phyloP scores from a whole-genome alignment of 1,284 basidiomycete species.

The Meira nashicola region DNA sequence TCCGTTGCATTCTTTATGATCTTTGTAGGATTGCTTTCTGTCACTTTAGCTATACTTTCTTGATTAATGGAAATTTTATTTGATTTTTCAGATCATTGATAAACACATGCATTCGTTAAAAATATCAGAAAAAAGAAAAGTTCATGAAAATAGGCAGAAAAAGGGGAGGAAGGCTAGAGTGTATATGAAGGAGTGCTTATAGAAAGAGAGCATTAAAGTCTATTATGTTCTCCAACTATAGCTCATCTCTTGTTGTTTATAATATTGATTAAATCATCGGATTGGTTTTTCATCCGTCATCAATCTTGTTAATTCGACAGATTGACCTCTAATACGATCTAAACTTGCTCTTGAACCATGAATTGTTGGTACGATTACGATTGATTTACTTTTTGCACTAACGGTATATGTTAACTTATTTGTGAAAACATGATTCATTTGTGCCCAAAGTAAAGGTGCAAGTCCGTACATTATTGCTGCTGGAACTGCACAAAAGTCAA shows the following conservation, averaged over 20 bases:
- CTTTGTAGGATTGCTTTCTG: too few relatives aligned
- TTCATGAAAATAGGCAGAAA: background rate
- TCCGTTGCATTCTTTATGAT: too few relatives aligned
- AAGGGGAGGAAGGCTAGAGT: background rate
- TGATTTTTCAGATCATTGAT: too few relatives aligned
- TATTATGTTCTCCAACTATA: background rate
- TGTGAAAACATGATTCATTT: slow-evolving; percentile 48
- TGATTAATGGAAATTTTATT: too few relatives aligned
- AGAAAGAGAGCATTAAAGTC: background rate
- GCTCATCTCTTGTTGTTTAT: too few relatives aligned
- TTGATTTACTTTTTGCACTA: slow-evolving; percentile 15
- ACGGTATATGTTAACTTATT: slow-evolving; percentile 42
- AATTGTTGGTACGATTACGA: slow-evolving; percentile 11
- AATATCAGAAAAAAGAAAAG: too few relatives aligned
- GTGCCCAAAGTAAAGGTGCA: slow-evolving; percentile 45
- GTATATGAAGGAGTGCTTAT: background rate
- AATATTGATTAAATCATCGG: too few relatives aligned
- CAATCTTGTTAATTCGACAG: background rate
- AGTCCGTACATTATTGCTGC: slow-evolving; percentile 46
- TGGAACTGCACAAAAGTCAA: slow-evolving; percentile 40
- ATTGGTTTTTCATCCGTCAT: background rate
- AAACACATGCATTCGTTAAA: too few relatives aligned
- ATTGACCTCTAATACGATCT: background rate
- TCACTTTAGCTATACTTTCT: too few relatives aligned
- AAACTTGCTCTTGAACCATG: background rate